phyloP scores from a whole-genome alignment of 345 rosid genomes.

The Citrus sinensis region DVS_A1.0 CM039169.1:2781001-2781500 shows the following conservation, averaged over 20 bases:
- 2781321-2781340: not conserved
- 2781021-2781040: not conserved
- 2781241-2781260: conserved; percentile 7
- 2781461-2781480: no score
- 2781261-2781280: conserved; percentile 27
- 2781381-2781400: no score
- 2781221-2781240: conserved; percentile 9
- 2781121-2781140: not conserved
- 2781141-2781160: not conserved
- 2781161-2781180: not conserved
- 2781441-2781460: no score
- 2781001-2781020: not conserved
- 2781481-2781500: no score
- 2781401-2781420: no score
- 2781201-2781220: conserved; percentile 23
- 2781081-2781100: not conserved
- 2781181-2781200: not conserved
- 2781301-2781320: not conserved
- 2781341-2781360: not conserved
- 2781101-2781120: not conserved
- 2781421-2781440: no score
- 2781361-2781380: not conserved
- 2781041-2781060: not conserved
- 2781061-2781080: not conserved
- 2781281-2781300: conserved; percentile 8